These are phyloP conservation scores for Crassisporium funariophilum DNA, from an alignment of 768 basidiomycete species.

Conservation along the genomic window DNA sequence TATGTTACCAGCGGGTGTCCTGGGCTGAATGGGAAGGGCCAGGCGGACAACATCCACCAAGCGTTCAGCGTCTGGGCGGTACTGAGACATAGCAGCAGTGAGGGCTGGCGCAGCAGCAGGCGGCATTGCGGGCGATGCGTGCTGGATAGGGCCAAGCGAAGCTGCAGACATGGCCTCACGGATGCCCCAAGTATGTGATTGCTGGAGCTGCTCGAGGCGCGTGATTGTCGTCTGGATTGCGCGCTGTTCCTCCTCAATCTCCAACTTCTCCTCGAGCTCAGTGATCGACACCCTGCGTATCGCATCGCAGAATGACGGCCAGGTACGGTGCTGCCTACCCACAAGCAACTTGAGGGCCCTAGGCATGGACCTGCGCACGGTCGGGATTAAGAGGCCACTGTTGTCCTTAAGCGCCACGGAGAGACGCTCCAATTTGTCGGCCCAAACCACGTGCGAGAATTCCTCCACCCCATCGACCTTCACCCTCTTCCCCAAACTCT, in stretches of 20 bases:
- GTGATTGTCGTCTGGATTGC: neutral
- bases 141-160: too few relatives aligned
- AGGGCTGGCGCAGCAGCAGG: too few relatives aligned
- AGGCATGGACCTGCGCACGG: constrained; percentile 9
- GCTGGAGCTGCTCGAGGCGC: neutral
- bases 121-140: neutral
- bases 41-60: too few relatives aligned
- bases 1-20: constrained; percentile 13
- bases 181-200: neutral
- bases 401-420: constrained; percentile 12
- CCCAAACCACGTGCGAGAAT: constrained; percentile 24
- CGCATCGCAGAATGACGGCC: constrained; percentile 15
- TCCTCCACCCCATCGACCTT: constrained; percentile 16
- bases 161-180: too few relatives aligned
- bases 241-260: constrained; percentile 5
- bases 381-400: constrained; percentile 12
- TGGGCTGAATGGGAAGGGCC: constrained; percentile 12
- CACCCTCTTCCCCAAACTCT: constrained; percentile 15
- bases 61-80: neutral
- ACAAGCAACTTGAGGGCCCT: neutral
- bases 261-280: constrained; percentile 9
- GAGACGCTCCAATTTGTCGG: constrained; percentile 20
- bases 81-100: neutral
- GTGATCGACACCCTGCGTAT: constrained; percentile 1
- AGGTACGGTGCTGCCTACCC: constrained; percentile 5